phyloP scores from a whole-genome alignment of 306 rosid species.

The Cicer yamashitae region DNA sequence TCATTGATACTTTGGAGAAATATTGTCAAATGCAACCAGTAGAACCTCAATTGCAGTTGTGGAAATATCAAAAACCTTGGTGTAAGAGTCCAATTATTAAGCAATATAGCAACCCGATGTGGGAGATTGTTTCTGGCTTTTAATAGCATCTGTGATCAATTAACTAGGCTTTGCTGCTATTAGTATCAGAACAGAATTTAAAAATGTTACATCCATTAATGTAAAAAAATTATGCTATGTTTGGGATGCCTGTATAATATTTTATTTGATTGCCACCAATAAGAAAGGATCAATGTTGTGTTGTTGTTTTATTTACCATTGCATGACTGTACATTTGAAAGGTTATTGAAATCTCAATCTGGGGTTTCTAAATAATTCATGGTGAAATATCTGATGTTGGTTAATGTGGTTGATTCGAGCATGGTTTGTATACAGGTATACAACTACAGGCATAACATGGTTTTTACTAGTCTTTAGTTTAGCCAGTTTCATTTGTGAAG shows the following conservation, averaged over 20 bases:
- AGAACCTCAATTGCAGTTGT: background rate
- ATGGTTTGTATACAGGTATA: constrained; percentile 7
- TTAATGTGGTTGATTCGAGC: background rate
- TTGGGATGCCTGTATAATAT: background rate
- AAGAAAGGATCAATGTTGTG: background rate
- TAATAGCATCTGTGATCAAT: background rate
- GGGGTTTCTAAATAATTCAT: constrained; percentile 8
- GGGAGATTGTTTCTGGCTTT: constrained; percentile 11
- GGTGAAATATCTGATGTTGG: constrained; percentile 5
- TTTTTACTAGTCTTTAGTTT: background rate
- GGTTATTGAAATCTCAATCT: constrained; percentile 25
- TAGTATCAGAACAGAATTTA: background rate
- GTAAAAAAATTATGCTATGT: constrained; percentile 14
- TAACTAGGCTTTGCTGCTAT: background rate
- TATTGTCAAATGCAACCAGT: background rate
- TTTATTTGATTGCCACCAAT: constrained; percentile 5
- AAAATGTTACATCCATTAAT: background rate
- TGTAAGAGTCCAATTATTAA: background rate
- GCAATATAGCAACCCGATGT: background rate
- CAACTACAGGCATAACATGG: background rate
- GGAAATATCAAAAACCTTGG: background rate
- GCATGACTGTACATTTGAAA: background rate
- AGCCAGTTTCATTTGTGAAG: background rate
- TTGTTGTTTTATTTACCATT: background rate
- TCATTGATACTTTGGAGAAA: background rate